Conservation (phyloP, 768 basidiomycete genomes). For the Mycena rosella region DNA sequence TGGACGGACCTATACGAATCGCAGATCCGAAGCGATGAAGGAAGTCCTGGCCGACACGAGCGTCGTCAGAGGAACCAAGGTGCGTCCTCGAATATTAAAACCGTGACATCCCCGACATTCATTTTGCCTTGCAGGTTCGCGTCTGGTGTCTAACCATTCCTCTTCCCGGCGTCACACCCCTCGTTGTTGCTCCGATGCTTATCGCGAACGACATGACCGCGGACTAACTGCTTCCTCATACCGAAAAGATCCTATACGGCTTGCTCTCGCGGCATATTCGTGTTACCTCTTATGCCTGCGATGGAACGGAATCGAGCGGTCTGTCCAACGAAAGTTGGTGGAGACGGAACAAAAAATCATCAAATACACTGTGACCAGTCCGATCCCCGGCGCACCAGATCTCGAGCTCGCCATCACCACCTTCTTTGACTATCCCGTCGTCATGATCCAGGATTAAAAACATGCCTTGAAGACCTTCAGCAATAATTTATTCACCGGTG, state of each 20-base stretch:
- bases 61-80: background rate
- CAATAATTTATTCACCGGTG: slow-evolving; percentile 48
- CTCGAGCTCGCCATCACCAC: background rate
- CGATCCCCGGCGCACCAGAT: background rate
- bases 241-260: slow-evolving; percentile 39
- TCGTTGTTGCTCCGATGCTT: slow-evolving; percentile 46
- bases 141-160: slow-evolving; percentile 48
- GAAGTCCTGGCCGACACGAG: background rate
- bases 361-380: background rate
- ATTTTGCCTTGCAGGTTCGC: slow-evolving; percentile 37
- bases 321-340: background rate
- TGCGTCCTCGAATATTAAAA: background rate
- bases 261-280: slow-evolving; percentile 40
- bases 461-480: slow-evolving; percentile 47
- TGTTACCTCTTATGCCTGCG: slow-evolving; percentile 48
- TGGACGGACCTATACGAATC: too few relatives aligned
- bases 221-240: slow-evolving; percentile 29
- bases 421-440: background rate
- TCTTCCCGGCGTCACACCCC: slow-evolving; percentile 44
- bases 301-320: slow-evolving; percentile 52
- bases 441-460: slow-evolving; percentile 43
- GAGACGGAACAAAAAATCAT: background rate
- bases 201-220: slow-evolving; percentile 35
- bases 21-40: background rate
- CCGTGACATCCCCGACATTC: too few relatives aligned